Base-by-base conservation (phyloP, 2,329 filamentous ascomycete genomes). In the Remersonia thermophila region DNA sequence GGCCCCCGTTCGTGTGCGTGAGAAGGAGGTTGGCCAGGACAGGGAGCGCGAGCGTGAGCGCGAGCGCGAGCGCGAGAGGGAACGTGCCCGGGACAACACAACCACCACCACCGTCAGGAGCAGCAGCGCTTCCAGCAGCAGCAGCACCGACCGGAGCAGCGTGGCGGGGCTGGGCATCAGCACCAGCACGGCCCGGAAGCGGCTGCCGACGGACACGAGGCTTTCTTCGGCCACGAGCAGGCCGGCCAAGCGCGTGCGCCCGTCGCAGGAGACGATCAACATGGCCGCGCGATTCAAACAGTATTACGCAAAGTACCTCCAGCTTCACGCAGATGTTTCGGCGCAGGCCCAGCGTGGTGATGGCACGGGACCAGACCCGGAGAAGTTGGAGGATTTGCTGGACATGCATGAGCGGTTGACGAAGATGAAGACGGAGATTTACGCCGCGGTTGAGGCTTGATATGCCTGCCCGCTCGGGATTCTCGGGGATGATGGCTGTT, bases 371-470 rank as follows among this genome's bases (percentile, higher is more conserved):
- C 71, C 73, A 3, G 62, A 66, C 1, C 57, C 65, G 39, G 59
- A 66, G 12, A 67, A 71, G 49, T 53, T 78, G 35, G 57, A 58
- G 5, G 53, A 67, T 32, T 52, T 79, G 31, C 47, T 67, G 20
- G 62, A 68, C 11, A 71, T 78, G 71, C 66, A 70, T 38, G 56
- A 63, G 18, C 60, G 65, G 25, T 55, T 80, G 32, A 60, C 66
- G 44, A 45, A 46, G n/a, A 66, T 78, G 66, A 79, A 79, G 61
- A 59, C 53, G 44, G 64, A 73, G 39, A 78, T 80, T 30, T 68
- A 73, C 47, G 35, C 37, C 56, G 55, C 44, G 62, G 66, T 38
- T 52, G 41, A 40, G 30, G 38, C 30, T 61, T 52, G 51, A 57
- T 51, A 37, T 25, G 13, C 15, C 13, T 20, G 12, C 15, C 25